Evolutionary conservation across 768 basidiomycete species (phyloP).

Genomic region (Panellus pusillus): DNA sequence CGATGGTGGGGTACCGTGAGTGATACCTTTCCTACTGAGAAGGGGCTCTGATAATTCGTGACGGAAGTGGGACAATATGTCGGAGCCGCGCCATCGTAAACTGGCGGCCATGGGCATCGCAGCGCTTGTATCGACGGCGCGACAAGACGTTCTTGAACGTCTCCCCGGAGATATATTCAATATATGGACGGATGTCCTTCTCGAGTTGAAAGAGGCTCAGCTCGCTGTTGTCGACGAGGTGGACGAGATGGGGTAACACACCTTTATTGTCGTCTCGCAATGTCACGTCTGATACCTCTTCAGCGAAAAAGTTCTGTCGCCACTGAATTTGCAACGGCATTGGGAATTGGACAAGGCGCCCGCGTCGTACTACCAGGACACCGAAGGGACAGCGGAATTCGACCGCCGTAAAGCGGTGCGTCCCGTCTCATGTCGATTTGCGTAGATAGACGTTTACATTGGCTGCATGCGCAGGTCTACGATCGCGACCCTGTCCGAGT

Average conservation of each 20-base stretch:
- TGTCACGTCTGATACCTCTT: conserved; percentile 1
- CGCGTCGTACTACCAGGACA: conserved; percentile 56
- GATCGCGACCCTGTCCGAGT: conserved; percentile 73
- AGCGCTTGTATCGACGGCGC: conserved; percentile 71
- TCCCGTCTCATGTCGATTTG: conserved; percentile 9
- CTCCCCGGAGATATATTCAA: conserved; percentile 78
- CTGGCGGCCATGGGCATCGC: conserved; percentile 82
- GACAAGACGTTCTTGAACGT: conserved; percentile 68
- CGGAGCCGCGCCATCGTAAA: conserved; percentile 82
- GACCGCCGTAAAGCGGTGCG: conserved; percentile 71
- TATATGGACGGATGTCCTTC: conserved; percentile 87
- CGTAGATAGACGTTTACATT: conserved; percentile 5
- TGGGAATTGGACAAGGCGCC: conserved; percentile 73
- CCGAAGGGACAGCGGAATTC: conserved; percentile 73
- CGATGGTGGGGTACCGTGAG: conserved; percentile 82
- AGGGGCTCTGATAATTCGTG: neutral
- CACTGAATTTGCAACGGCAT: conserved; percentile 51
- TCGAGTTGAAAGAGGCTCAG: conserved; percentile 77
- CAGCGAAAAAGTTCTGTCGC: conserved; percentile 27
- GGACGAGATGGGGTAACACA: conserved; percentile 35
- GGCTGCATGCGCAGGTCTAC: conserved; percentile 48
- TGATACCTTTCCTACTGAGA: conserved; percentile 1
- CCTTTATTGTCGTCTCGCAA: neutral
- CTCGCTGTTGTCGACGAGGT: conserved; percentile 28
- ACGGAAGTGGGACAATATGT: conserved; percentile 84